phyloP scores from a whole-genome alignment of 2,329 filamentous ascomycete genomes.

The Colletotrichum sp. region DNA sequence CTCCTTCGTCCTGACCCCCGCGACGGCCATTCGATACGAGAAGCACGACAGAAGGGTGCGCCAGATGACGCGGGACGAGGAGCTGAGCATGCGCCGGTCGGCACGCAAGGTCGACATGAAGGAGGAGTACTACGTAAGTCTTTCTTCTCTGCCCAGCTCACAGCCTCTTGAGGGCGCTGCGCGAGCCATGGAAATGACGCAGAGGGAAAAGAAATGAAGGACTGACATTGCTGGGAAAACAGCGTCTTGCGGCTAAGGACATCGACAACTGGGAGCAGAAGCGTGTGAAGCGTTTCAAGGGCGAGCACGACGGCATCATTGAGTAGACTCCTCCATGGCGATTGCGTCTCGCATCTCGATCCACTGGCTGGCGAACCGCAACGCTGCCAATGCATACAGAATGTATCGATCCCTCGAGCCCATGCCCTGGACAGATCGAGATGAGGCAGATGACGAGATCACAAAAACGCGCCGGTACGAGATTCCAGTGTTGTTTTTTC shows the following conservation, averaged over 20 bases:
- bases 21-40: constrained; percentile 93
- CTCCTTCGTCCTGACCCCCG: constrained; percentile 93
- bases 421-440: not conserved
- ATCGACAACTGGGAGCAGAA: constrained; percentile 97
- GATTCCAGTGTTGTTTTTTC: not conserved
- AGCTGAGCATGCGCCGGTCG: constrained; percentile 77
- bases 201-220: constrained; percentile 28
- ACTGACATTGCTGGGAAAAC: constrained; percentile 34
- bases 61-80: constrained; percentile 84
- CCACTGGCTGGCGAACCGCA: not conserved
- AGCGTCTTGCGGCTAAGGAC: constrained; percentile 87
- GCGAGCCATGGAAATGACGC: not conserved
- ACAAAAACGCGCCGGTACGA: not conserved
- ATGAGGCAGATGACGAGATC: not conserved
- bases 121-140: constrained; percentile 84
- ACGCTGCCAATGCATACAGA: not conserved
- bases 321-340: constrained; percentile 32
- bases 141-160: not conserved
- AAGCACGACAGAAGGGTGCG: constrained; percentile 88
- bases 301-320: constrained; percentile 86
- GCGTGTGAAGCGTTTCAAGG: constrained; percentile 85
- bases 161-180: not conserved
- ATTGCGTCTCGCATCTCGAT: constrained; percentile 7
- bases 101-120: constrained; percentile 77
- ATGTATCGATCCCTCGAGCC: not conserved